Evolutionary conservation across 148 eudicot species (phyloP).

Genomic region (Rhododendron kiyosumense): DNA sequence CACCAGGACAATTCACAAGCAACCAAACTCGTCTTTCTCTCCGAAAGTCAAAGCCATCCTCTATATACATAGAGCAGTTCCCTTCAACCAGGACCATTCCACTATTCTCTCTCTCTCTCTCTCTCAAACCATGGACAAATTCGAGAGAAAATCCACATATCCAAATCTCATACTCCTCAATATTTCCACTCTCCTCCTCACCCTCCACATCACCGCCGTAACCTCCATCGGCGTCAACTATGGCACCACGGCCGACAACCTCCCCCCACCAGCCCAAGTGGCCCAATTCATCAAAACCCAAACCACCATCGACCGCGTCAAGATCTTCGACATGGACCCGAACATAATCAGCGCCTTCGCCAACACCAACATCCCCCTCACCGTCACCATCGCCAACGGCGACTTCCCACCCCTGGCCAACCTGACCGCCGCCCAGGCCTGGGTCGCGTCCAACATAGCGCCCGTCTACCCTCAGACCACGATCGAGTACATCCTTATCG

Average conservation of each 20-base stretch:
- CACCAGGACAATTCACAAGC: too few species aligned
- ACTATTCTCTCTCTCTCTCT: constrained; percentile 15
- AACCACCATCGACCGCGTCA: constrained; percentile 56
- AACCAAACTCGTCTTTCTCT: background rate
- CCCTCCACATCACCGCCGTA: constrained; percentile 13
- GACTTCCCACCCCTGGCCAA: constrained; percentile 51
- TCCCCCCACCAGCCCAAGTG: constrained; percentile 49
- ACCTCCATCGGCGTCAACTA: constrained; percentile 48
- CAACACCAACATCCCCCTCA: constrained; percentile 43
- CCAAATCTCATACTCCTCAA: background rate
- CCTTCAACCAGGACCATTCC: background rate
- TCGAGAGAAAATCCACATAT: background rate
- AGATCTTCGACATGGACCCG: constrained; percentile 63
- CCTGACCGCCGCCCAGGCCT: constrained; percentile 31
- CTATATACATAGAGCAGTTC: background rate
- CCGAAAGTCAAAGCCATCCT: background rate
- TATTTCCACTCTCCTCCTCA: background rate
- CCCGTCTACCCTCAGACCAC: constrained; percentile 57
- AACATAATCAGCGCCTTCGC: constrained; percentile 63
- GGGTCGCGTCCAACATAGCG: constrained; percentile 41
- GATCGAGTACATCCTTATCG: constrained; percentile 47
- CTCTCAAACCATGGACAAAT: background rate
- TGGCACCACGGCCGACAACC: constrained; percentile 46
- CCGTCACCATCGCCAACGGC: constrained; percentile 66
- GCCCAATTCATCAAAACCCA: constrained; percentile 51